phyloP scores from a whole-genome alignment of 352 stramenopile species.

The Phytopythium cucurbitacearum region DNA sequence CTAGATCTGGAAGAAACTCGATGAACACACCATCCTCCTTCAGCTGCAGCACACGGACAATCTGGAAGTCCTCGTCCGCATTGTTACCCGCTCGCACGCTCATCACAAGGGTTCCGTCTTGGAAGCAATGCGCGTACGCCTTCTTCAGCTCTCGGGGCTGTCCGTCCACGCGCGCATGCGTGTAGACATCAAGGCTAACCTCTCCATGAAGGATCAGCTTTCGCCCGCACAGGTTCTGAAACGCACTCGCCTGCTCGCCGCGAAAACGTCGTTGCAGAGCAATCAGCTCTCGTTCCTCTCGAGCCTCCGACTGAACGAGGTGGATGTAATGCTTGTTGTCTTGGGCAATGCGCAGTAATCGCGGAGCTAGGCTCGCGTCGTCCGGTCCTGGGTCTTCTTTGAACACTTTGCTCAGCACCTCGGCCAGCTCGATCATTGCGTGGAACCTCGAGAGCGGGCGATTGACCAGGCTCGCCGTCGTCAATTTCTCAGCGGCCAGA shows the following conservation, averaged over 20 bases:
- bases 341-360: slow-evolving; percentile 21
- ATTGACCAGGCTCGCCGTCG: slow-evolving; percentile 12
- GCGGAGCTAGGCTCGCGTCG: slow-evolving; percentile 11
- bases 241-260: slow-evolving; percentile 13
- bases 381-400: slow-evolving; percentile 4
- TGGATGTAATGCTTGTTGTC: slow-evolving; percentile 29
- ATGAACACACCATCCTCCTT: slow-evolving; percentile 39
- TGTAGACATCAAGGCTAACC: slow-evolving; percentile 11
- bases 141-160: slow-evolving; percentile 2
- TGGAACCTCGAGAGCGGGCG: slow-evolving; percentile 23
- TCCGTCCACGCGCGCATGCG: not conserved
- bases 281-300: slow-evolving; percentile 27
- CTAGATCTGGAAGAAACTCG: slow-evolving; percentile 25
- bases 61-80: slow-evolving; percentile 9
- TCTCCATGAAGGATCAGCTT: slow-evolving; percentile 30
- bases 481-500: slow-evolving; percentile 15
- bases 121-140: slow-evolving; percentile 29
- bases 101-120: slow-evolving; percentile 27
- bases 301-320: slow-evolving; percentile 16
- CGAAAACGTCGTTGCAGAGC: slow-evolving; percentile 21
- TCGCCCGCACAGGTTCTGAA: slow-evolving; percentile 21
- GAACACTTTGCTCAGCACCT: slow-evolving; percentile 22
- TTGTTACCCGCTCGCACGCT: slow-evolving; percentile 13
- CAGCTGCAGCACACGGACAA: slow-evolving; percentile 19
- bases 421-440: slow-evolving; percentile 26